Conservation (phyloP, 441 rosid species). For the Adansonia rubrostipa region DNA sequence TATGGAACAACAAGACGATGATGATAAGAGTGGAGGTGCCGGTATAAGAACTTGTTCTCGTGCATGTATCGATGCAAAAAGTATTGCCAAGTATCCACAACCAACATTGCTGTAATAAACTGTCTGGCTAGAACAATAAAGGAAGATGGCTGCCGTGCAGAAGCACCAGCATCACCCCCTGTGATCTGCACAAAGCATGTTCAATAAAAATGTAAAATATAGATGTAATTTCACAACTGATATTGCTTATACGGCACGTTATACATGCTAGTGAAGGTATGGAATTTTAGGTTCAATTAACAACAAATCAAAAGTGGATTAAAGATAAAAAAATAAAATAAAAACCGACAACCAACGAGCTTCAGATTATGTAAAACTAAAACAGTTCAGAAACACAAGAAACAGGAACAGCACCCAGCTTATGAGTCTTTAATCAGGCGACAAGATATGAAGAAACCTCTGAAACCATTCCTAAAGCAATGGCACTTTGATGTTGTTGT, state of each 20-base stretch:
- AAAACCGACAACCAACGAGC: not conserved
- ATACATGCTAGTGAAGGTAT: not conserved
- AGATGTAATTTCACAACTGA: not conserved
- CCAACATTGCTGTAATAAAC: slow-evolving; percentile 70
- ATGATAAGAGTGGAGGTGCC: slow-evolving; percentile 85
- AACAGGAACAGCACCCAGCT: slow-evolving; percentile 7
- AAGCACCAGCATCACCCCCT: slow-evolving; percentile 50
- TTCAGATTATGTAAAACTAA: not conserved
- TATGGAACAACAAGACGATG: slow-evolving; percentile 83
- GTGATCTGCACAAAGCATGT: slow-evolving; percentile 55
- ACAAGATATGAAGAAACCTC: not conserved
- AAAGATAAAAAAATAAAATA: not conserved
- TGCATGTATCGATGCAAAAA: slow-evolving; percentile 89
- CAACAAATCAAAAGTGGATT: not conserved
- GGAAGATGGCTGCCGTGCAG: slow-evolving; percentile 48
- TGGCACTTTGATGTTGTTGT: slow-evolving; percentile 34
- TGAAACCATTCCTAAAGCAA: not conserved
- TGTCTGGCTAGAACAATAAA: slow-evolving; percentile 60
- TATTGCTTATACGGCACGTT: not conserved
- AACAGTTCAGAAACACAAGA: not conserved
- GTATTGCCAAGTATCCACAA: slow-evolving; percentile 93
- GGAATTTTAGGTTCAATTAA: not conserved
- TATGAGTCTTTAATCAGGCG: not conserved
- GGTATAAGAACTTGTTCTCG: slow-evolving; percentile 84
- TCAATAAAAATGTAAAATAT: not conserved